phyloP scores from a whole-genome alignment of 2,329 filamentous ascomycete genomes.

The Fusarium pseudonygamai region DNA sequence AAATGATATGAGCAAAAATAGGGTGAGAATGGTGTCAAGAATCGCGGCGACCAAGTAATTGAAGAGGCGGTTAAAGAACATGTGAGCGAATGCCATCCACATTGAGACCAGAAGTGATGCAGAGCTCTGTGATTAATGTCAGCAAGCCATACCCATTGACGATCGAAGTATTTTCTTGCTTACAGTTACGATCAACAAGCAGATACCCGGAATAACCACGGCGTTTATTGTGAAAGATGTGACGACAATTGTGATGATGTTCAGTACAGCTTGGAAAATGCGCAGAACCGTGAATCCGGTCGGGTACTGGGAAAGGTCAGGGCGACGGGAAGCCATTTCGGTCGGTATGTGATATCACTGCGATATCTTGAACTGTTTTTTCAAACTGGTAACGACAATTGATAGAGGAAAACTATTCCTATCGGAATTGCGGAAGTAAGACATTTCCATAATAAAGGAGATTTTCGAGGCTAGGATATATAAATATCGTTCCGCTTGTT shows the following conservation, averaged over 20 bases:
- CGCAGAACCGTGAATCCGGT: constrained; percentile 55
- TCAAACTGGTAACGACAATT: too few relatives aligned
- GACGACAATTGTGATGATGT: constrained; percentile 58
- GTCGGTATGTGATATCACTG: fast-evolving
- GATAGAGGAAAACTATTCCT: too few relatives aligned
- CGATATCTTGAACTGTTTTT: too few relatives aligned
- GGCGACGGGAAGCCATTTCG: constrained; percentile 2
- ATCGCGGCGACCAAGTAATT: constrained; percentile 64
- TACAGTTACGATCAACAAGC: constrained; percentile 53
- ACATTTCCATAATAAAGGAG: neutral
- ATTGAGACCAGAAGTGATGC: constrained; percentile 56
- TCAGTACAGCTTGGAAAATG: constrained; percentile 57
- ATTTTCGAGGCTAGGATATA: neutral
- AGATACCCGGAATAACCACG: constrained; percentile 49
- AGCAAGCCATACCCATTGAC: too few relatives aligned
- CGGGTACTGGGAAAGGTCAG: constrained; percentile 54
- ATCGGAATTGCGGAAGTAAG: neutral
- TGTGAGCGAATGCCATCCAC: constrained; percentile 59
- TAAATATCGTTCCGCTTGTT: neutral
- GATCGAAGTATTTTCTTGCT: too few relatives aligned
- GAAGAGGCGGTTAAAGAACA: constrained; percentile 53
- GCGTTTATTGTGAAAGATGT: constrained; percentile 54
- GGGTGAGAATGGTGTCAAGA: constrained; percentile 60
- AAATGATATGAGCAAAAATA: constrained; percentile 63
- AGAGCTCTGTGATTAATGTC: constrained; percentile 45